Evolutionary conservation across 2,329 filamentous ascomycete genomes (phyloP), one percentile per base, ranked within the genome.

Genomic region (Microdochium paspali): DNA sequence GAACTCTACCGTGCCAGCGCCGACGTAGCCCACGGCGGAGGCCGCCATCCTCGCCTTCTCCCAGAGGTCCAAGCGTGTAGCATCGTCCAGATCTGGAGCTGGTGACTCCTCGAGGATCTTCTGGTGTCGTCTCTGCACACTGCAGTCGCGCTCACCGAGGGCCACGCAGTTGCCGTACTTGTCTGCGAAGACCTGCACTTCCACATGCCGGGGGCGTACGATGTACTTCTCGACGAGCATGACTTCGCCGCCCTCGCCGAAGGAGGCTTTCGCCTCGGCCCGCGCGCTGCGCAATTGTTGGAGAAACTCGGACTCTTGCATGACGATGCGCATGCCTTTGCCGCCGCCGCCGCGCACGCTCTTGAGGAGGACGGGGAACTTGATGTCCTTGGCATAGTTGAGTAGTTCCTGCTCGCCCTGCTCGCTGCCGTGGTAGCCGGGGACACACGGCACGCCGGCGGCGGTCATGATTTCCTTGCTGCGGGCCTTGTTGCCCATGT

Each of bases 381-480:
- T 72, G 54, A 85, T 72, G 53, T 86, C 80, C 56, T 78, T 79
- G 7, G 93, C 91, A 62, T 91, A 82, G 10, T 72, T 69, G 47
- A 88, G 62, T 24, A 84, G 64, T 54, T 79, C 66, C 47, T 69
- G 64, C 44, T 77, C 73, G 44, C 85, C 80, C 68, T 98, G 93
- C 46, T 95, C 87, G 1, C 74, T 59, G 18, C 93, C 93, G 63
- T 97, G 93, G 60, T 98, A 98, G 1, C 93, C 93, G 0, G 93
- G 93, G 44, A 98, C 93, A 59, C 93, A 97, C 4, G 90, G 90
- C 3, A 98, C 93, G 9, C 90, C 89, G n/a, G 93, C 91, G 4
- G 82, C 81, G 28, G 80, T 89, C 93, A 98, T 97, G 61, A 98
- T 96, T 62, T 95, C 87, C 66, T 98, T 98, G 46, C 84, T 79